These are phyloP conservation scores for Paratinospora sagittata DNA, from an alignment of 164 flowering plant genomes.

Conservation along the genomic window DNA sequence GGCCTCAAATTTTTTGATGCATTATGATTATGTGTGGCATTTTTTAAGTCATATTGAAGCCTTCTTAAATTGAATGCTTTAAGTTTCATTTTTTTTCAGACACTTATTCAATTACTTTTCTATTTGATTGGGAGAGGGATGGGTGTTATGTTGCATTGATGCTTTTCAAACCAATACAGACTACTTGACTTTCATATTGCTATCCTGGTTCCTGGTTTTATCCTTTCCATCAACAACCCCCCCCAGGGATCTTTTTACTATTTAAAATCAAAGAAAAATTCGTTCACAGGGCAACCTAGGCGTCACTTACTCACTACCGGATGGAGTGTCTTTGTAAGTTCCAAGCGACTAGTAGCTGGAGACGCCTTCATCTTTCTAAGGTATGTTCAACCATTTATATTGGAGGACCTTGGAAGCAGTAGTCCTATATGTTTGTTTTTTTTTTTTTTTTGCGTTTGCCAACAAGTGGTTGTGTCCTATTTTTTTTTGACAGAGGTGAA, in stretches of 20 bases:
- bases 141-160: neutral
- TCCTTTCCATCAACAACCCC: neutral
- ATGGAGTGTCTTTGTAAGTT: constrained; percentile 91
- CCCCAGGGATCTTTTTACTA: neutral
- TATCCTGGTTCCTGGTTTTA: neutral
- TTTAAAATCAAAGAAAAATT: neutral
- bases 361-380: constrained; percentile 91
- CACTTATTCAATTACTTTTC: neutral
- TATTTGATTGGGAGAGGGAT: neutral
- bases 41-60: neutral
- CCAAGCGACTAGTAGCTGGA: constrained; percentile 83
- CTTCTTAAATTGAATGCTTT: neutral
- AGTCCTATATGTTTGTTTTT: no score
- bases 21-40: neutral
- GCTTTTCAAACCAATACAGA: neutral
- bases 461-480: neutral
- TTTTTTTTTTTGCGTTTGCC: neutral
- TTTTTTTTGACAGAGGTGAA: constrained; percentile 52
- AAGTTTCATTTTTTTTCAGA: no score
- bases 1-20: neutral
- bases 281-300: constrained; percentile 75
- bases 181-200: neutral
- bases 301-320: constrained; percentile 89
- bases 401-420: neutral
- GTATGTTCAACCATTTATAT: constrained; percentile 13